Evolutionary conservation across 805 yeast species (phyloP), one percentile per base, ranked within the genome.

Genomic region (Candida pini): DNA sequence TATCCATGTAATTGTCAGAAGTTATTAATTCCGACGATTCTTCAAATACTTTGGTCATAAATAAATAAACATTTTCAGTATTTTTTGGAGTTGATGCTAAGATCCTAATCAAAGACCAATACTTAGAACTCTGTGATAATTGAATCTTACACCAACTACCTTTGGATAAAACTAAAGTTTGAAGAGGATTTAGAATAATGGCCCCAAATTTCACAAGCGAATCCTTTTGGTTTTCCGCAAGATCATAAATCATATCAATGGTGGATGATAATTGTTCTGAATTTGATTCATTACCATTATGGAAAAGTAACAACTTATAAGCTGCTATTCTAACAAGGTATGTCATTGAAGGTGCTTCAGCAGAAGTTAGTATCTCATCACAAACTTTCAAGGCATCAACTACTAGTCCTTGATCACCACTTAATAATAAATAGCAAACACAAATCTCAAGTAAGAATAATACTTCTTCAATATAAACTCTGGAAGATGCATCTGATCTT

Each of bases 1-100:
- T 56, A 44, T 75, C 69, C 73, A 82, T 73, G 46, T 74, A 82
- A 45, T 80, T 82, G 1, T 56, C 53, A 6, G 66, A 62, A 13
- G 62, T 64, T 21, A 80, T 62, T 9, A 63, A 58, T 2, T 51
- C 44, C 0, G 68, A 47, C 33, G 46, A 32, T 23, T 50, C 34
- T 14, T 53, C 51, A 20, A 71, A 44, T 5, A 76, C 47, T 2
- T 58, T 50, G 26, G 68, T 70, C 31, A 76, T 58, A 44, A 76
- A 78, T 12, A 51, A 53, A 37, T 72, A 71, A 9, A 82, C 66
- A 2, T 54, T 56, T 2, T 45, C 44, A 0, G 77, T 66, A 40
- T 57, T 60, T 4, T 54, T 53, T 14, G 69, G 68, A 6, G 64
- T 52, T 2, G 76, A 63, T 0, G 73, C 76, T 44, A 71, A 62